A percentile compares a stretch with the other conserved stretches of the same genome.
These are phyloP conservation scores for Solanum medicagineum DNA, from an alignment of 257 asterid species.

Conservation along the genomic window DNA sequence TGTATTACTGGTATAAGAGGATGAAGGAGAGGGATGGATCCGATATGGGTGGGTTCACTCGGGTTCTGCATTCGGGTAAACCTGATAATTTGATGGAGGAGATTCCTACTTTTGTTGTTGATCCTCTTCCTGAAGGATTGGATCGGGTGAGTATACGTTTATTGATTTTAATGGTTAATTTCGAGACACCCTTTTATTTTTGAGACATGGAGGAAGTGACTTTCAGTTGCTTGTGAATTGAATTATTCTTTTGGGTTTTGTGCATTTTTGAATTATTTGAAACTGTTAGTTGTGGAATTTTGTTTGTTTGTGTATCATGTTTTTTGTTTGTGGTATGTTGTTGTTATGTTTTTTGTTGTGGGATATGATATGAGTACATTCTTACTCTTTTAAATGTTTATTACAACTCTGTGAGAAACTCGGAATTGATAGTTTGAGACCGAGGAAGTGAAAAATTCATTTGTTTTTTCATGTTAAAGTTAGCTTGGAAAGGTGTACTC, in stretches of 20 bases:
- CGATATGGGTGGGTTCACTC: conserved; percentile 93
- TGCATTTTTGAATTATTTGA: neutral
- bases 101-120: conserved; percentile 78
- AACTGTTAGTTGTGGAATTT: neutral
- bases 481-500: neutral
- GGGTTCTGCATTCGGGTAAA: conserved; percentile 84
- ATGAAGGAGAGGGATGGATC: conserved; percentile 66
- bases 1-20: conserved; percentile 94
- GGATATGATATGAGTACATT: neutral
- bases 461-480: neutral
- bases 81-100: conserved; percentile 90
- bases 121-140: conserved; percentile 86
- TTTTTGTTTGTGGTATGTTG: neutral
- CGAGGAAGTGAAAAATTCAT: neutral
- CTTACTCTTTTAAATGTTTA: neutral
- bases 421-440: neutral
- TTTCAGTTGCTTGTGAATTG: neutral
- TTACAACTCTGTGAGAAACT: neutral
- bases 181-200: neutral
- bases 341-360: neutral
- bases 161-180: neutral
- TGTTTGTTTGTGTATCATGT: no score
- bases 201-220: neutral
- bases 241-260: neutral
- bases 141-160: conserved; percentile 57